phyloP scores from a whole-genome alignment of 495 filamentous ascomycete genomes.

The Penicillium taxi region DNA sequence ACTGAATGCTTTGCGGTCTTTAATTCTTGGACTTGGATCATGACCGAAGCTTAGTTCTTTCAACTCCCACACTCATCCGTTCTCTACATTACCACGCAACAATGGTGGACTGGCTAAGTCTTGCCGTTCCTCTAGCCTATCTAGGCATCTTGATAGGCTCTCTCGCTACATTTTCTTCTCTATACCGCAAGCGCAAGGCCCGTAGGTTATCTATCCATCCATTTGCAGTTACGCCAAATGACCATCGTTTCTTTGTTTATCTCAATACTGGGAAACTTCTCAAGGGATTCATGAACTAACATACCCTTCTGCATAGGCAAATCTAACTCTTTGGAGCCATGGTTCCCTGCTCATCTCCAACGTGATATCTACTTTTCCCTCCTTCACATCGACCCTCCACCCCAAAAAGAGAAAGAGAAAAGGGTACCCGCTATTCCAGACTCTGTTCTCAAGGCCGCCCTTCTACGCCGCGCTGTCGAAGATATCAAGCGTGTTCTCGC shows the following conservation, averaged over 20 bases:
- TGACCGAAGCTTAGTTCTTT: conserved; percentile 1
- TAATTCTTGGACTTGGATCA: not conserved
- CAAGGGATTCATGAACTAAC: not conserved
- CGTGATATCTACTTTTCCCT: conserved; percentile 92
- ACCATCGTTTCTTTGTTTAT: not conserved
- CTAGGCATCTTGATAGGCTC: conserved; percentile 79
- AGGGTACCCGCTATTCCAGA: conserved; percentile 71
- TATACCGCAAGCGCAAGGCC: conserved; percentile 91
- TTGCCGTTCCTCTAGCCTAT: conserved; percentile 79
- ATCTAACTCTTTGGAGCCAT: conserved; percentile 73
- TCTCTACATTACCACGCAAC: conserved; percentile 9
- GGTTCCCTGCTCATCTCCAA: conserved; percentile 84
- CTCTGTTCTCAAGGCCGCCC: conserved; percentile 78
- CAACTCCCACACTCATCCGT: conserved; percentile 4
- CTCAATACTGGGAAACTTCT: not conserved
- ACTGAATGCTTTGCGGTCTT: not conserved
- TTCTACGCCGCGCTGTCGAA: conserved; percentile 80
- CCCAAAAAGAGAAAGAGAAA: conserved; percentile 53
- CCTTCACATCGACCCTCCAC: conserved; percentile 70
- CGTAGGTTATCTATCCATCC: conserved; percentile 42
- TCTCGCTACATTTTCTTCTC: conserved; percentile 79
- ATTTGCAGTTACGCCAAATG: not conserved
- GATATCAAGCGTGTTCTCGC: conserved; percentile 86
- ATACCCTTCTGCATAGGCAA: conserved; percentile 42
- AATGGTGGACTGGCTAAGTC: conserved; percentile 66